Evolutionary conservation across 1,284 basidiomycete genomes (phyloP).

Genomic region (Austroboletus novae-zelandiae): DNA sequence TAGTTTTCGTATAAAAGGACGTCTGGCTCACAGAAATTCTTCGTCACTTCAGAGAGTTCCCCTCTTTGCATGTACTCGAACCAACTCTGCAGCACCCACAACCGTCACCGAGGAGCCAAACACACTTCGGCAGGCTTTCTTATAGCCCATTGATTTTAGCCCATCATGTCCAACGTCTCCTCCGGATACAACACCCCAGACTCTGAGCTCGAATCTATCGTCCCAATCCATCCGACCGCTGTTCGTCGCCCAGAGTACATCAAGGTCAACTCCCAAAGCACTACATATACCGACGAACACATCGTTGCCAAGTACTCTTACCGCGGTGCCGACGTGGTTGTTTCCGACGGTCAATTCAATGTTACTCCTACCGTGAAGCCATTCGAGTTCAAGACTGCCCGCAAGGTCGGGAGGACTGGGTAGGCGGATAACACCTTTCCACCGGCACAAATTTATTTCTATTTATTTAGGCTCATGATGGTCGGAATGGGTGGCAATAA

Average conservation of each 20-base stretch:
- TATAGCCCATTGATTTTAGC: slow-evolving; percentile 59
- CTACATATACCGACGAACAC: slow-evolving; percentile 75
- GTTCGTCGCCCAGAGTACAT: slow-evolving; percentile 75
- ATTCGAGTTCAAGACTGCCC: slow-evolving; percentile 91
- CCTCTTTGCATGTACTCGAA: slow-evolving; percentile 82
- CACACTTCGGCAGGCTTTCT: slow-evolving; percentile 67
- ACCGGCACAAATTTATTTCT: slow-evolving; percentile 7
- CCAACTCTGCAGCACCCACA: slow-evolving; percentile 78
- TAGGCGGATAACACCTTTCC: slow-evolving; percentile 41
- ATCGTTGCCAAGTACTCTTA: slow-evolving; percentile 86
- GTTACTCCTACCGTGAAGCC: slow-evolving; percentile 76
- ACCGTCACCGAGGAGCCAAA: slow-evolving; percentile 72
- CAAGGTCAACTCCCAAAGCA: slow-evolving; percentile 83
- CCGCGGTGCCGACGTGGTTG: slow-evolving; percentile 75
- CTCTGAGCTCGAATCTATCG: slow-evolving; percentile 60
- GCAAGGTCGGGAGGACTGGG: slow-evolving; percentile 92
- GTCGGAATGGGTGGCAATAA: slow-evolving; percentile 98
- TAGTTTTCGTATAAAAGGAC: no score
- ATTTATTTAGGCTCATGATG: slow-evolving; percentile 79
- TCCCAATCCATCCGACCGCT: slow-evolving; percentile 83
- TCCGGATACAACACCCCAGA: slow-evolving; percentile 64
- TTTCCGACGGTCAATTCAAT: slow-evolving; percentile 69
- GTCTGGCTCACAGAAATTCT: no score
- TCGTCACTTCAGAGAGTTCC: slow-evolving; percentile 24
- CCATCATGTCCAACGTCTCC: slow-evolving; percentile 43